phyloP scores from a whole-genome alignment of 1,284 basidiomycete genomes.

The Phylloboletellus chloephorus region DNA sequence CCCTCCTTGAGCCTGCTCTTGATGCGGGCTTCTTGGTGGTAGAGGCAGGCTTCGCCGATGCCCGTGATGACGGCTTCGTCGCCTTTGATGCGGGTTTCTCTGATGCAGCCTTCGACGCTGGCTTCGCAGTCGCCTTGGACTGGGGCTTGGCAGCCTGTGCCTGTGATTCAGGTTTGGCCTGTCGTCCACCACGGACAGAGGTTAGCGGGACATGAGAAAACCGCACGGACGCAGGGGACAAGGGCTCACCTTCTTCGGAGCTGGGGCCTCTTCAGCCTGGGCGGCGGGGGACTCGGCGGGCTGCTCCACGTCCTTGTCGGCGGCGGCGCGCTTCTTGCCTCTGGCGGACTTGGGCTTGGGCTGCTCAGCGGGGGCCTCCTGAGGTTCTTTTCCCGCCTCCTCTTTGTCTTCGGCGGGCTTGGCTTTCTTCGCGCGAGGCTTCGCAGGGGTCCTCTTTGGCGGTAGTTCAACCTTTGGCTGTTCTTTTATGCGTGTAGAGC shows the following conservation, averaged over 20 bases:
- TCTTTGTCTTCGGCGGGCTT: conserved; percentile 35
- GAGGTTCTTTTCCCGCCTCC: conserved; percentile 32
- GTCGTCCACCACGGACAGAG: neutral
- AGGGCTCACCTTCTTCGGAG: conserved; percentile 48
- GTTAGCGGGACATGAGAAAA: neutral
- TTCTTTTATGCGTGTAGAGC: conserved; percentile 69
- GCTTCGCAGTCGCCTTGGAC: conserved; percentile 28
- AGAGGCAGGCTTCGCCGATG: conserved; percentile 37
- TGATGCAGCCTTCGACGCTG: conserved; percentile 33
- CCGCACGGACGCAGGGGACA: neutral
- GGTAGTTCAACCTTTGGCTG: conserved; percentile 48
- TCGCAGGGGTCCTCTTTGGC: conserved; percentile 54
- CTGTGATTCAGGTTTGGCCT: conserved; percentile 29
- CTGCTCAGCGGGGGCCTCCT: conserved; percentile 26
- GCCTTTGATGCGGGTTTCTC: conserved; percentile 32
- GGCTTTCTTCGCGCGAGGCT: conserved; percentile 53
- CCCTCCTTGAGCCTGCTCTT: conserved; percentile 38
- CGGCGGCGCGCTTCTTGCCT: conserved; percentile 49
- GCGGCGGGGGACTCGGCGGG: conserved; percentile 38
- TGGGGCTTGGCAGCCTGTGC: conserved; percentile 23
- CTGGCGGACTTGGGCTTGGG: conserved; percentile 52
- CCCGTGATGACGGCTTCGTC: conserved; percentile 33
- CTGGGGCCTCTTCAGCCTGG: conserved; percentile 35
- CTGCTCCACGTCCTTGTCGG: conserved; percentile 31
- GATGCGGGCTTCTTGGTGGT: conserved; percentile 41